Conservation (phyloP, 2,329 filamentous ascomycete genomes). For the Cylindrodendrum hubeiense region DNA sequence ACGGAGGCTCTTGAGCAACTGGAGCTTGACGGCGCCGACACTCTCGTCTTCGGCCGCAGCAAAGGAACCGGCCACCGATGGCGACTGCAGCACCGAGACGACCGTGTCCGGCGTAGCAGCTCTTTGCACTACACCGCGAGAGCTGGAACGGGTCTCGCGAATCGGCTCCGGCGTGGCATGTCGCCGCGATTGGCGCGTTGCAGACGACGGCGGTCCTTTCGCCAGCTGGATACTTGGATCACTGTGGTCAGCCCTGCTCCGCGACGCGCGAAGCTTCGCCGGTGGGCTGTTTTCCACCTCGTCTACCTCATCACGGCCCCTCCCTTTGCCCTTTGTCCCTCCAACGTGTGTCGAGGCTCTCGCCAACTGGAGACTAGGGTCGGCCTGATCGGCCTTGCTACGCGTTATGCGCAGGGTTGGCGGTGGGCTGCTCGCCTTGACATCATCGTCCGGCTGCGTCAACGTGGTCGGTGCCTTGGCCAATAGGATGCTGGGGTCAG, state of each 20-base stretch:
- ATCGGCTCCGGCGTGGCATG: constrained; percentile 38
- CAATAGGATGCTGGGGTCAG: constrained; percentile 48
- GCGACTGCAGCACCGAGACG: constrained; percentile 39
- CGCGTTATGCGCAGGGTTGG: constrained; percentile 44
- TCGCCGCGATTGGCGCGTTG: constrained; percentile 38
- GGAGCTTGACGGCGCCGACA: constrained; percentile 55
- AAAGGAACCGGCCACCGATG: constrained; percentile 45
- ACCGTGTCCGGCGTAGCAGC: constrained; percentile 37
- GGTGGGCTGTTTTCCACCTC: constrained; percentile 38
- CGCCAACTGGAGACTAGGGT: constrained; percentile 40
- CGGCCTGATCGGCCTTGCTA: constrained; percentile 39
- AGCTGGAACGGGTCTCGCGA: constrained; percentile 41
- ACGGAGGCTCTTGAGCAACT: constrained; percentile 60
- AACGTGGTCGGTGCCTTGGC: constrained; percentile 37
- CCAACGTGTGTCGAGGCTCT: constrained; percentile 35
- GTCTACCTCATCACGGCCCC: constrained; percentile 30
- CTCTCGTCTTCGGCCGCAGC: constrained; percentile 43
- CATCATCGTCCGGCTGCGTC: constrained; percentile 25
- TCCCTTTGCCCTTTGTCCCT: constrained; percentile 34
- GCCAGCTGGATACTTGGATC: constrained; percentile 44
- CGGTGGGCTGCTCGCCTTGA: constrained; percentile 32
- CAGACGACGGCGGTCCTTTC: constrained; percentile 38
- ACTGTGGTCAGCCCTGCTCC: constrained; percentile 40
- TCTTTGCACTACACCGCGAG: constrained; percentile 33
- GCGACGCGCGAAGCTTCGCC: constrained; percentile 42